Base-by-base conservation (phyloP, 1,139 yeast species). In the Geotrichum bryndzae region DNA sequence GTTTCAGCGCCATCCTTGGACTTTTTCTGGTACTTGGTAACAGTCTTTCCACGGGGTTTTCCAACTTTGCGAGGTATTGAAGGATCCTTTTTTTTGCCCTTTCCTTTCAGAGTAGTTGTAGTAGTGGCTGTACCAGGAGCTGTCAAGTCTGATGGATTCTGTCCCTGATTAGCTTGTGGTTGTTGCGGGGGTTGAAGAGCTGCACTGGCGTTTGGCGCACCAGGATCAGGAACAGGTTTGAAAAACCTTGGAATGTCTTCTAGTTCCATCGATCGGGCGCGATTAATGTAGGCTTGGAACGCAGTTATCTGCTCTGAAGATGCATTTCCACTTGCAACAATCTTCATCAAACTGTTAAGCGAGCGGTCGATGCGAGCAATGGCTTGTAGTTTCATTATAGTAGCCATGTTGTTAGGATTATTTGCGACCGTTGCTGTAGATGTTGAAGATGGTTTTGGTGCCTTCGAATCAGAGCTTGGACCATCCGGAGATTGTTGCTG, bases 311-410 rank as follows among this genome's bases (percentile, higher is more conserved):
- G 94, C 8, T 81, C 85, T 1, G 83, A 81, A 0, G 85, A 73
- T 0, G 97, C 96, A 38, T 79, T 80, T 1, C 96, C 96, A 64
- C 86, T 82, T 0, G 98, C 97, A 1, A 92, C 96, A 6, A 80
- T 81, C 65, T 86, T 84, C 97, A 92, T 90, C 60, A 92, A 76
- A 1, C 81, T 76, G 67, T 85, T 87, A 59, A 92, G 74, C 7
- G 85, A 80, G 0, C 83, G 80, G 68, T 91, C 96, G 3, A 81
- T 79, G 55, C 88, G 81, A 0, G 97, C 97, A 73, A 92, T 85
- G 1, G 87, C 80, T 68, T 91, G 91, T 67, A 92, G 80, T 69
- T 91, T 89, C 7, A 86, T 83, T 66, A 92, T 90, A 88, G 91
- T 90, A 61, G 87, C 83, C 58, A 87, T 86, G 70, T 88, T 87